phyloP scores from a whole-genome alignment of 306 rosid genomes.

The Acacia acuminata region DNA sequence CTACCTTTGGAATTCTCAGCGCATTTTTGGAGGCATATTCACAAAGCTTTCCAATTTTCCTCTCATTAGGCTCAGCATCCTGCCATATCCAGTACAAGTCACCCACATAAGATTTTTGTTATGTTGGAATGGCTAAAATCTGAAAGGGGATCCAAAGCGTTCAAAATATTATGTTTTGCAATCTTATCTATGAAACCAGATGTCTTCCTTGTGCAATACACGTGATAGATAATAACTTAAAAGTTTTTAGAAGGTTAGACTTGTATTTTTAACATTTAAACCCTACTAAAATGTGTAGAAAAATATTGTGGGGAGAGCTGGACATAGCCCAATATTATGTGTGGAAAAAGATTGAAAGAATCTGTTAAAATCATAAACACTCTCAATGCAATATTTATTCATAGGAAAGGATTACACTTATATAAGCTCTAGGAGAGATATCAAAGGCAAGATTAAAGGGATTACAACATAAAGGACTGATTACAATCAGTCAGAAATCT shows the following conservation, averaged over 20 bases:
- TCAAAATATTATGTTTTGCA: slow-evolving; percentile 17
- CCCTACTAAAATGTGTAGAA: not conserved
- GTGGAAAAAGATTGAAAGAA: not conserved
- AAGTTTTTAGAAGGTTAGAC: not conserved
- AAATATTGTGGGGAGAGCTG: not conserved
- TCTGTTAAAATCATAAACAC: too few relatives aligned
- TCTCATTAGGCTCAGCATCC: slow-evolving; percentile 52
- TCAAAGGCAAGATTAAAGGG: too few relatives aligned
- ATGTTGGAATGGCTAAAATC: slow-evolving; percentile 1
- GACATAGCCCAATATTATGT: not conserved
- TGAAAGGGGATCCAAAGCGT: slow-evolving; percentile 13
- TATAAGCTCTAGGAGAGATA: too few relatives aligned
- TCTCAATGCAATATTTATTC: too few relatives aligned
- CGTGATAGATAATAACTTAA: not conserved
- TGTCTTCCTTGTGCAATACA: not conserved
- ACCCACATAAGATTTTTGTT: slow-evolving; percentile 11
- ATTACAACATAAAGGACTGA: too few relatives aligned
- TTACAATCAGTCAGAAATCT: too few relatives aligned
- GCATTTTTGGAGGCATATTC: slow-evolving; percentile 52
- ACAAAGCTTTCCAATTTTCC: slow-evolving; percentile 53
- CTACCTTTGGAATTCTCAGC: slow-evolving; percentile 57
- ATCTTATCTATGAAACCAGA: not conserved
- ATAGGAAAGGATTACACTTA: too few relatives aligned
- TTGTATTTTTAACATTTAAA: not conserved
- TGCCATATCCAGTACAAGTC: slow-evolving; percentile 33